A percentile compares a stretch with the other conserved stretches of the same genome.
Conservation (phyloP, 805 yeast genomes). For the Helenozyma baotianmanensis region DNA sequence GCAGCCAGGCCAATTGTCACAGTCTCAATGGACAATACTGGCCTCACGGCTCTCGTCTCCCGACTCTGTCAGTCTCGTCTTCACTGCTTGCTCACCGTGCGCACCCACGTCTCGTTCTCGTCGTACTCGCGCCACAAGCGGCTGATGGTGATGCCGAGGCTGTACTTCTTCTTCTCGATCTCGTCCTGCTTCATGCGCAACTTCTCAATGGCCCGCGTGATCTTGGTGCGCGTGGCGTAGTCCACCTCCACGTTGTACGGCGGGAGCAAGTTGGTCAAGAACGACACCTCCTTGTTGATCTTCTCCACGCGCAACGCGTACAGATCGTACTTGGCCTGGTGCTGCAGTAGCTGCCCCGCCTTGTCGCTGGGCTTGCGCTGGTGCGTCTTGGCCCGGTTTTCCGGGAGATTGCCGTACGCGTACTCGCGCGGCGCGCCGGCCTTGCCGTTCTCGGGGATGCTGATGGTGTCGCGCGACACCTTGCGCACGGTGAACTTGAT, state of each 20-base stretch:
- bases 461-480: slow-evolving; percentile 13
- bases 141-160: slow-evolving; percentile 38
- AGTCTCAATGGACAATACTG: too few relatives aligned
- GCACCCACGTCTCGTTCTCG: slow-evolving; percentile 41
- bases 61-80: too few relatives aligned
- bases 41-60: too few relatives aligned
- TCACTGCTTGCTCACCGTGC: slow-evolving; percentile 22
- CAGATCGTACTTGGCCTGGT: slow-evolving; percentile 33
- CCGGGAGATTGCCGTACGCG: slow-evolving; percentile 17
- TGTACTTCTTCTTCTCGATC: slow-evolving; percentile 36
- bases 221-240: slow-evolving; percentile 37
- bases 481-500: slow-evolving; percentile 18
- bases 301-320: slow-evolving; percentile 28
- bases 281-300: slow-evolving; percentile 36
- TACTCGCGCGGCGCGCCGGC: background rate
- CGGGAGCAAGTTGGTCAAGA: slow-evolving; percentile 36
- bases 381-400: slow-evolving; percentile 10
- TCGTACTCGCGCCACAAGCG: slow-evolving; percentile 41
- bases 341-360: slow-evolving; percentile 10
- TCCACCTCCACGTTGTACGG: slow-evolving; percentile 42
- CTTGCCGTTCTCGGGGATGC: slow-evolving; percentile 1
- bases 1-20: too few relatives aligned
- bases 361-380: slow-evolving; percentile 10
- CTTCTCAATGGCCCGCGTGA: slow-evolving; percentile 37
- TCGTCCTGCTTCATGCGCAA: slow-evolving; percentile 38